phyloP scores from a whole-genome alignment of 169 alveolate genomes.

The Plasmodium yoelii region DNA sequence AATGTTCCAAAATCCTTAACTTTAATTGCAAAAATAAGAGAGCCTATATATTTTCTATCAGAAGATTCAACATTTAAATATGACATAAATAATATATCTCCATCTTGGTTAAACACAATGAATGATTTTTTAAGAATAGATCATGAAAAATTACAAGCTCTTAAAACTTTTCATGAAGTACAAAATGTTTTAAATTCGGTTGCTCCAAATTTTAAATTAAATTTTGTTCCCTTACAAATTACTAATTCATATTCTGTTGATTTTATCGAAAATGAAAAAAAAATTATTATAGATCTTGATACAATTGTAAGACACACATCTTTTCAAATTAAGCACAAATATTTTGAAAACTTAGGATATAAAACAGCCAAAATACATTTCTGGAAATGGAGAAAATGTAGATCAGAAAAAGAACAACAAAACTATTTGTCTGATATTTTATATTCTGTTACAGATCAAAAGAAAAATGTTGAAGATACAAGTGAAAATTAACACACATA shows the following conservation, averaged over 20 bases:
- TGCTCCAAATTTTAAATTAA: conserved; percentile 60
- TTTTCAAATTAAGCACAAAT: conserved; percentile 70
- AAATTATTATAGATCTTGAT: conserved; percentile 71
- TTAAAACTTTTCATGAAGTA: conserved; percentile 76
- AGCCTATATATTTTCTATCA: conserved; percentile 62
- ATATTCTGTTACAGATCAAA: conserved; percentile 65
- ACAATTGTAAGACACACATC: conserved; percentile 76
- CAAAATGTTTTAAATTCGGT: conserved; percentile 72
- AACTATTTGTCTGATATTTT: conserved; percentile 67
- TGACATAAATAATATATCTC: conserved; percentile 48
- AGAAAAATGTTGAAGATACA: conserved; percentile 18
- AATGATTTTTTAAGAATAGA: conserved; percentile 75
- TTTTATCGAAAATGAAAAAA: conserved; percentile 56
- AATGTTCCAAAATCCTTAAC: conserved; percentile 71
- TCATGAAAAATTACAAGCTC: conserved; percentile 76
- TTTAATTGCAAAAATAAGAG: conserved; percentile 73
- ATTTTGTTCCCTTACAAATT: conserved; percentile 73
- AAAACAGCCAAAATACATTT: conserved; percentile 72
- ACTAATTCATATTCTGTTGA: conserved; percentile 62
- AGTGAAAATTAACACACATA: conserved; percentile 9
- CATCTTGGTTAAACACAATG: conserved; percentile 75
- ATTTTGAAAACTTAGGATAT: conserved; percentile 65
- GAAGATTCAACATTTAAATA: conserved; percentile 22
- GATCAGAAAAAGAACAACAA: conserved; percentile 76
- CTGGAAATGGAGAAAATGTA: conserved; percentile 78